phyloP scores from a whole-genome alignment of 495 filamentous ascomycete species.

The Lasiosphaeriaceae sp. region DNA sequence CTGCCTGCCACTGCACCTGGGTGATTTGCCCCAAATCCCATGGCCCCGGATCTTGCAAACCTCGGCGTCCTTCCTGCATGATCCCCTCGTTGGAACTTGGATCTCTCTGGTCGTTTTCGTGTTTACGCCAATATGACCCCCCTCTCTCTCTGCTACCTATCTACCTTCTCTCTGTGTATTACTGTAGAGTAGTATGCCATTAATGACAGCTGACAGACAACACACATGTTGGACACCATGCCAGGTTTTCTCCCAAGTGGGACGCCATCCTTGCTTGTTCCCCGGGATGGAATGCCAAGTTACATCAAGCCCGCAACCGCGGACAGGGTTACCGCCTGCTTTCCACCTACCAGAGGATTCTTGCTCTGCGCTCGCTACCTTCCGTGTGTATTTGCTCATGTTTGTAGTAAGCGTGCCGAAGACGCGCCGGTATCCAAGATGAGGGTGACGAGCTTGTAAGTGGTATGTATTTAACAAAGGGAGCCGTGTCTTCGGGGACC shows the following conservation, averaged over 20 bases:
- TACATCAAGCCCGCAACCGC: conserved; percentile 24
- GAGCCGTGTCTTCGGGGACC: not conserved
- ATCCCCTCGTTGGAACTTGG: no score
- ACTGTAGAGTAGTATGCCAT: no score
- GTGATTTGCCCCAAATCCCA: no score
- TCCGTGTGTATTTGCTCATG: not conserved
- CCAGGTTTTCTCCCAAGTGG: conserved; percentile 3
- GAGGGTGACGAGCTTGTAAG: not conserved
- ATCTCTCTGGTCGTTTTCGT: no score
- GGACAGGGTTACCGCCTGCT: conserved; percentile 23
- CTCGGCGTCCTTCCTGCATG: not conserved
- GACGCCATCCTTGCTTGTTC: conserved; percentile 10
- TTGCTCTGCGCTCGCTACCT: not conserved
- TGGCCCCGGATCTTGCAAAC: no score
- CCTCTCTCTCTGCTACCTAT: no score
- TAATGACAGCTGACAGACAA: no score
- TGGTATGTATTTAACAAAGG: conserved; percentile 8
- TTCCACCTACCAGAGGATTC: conserved; percentile 21
- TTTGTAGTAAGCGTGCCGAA: not conserved
- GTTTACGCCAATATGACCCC: no score
- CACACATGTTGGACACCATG: no score
- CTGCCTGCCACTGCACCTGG: no score
- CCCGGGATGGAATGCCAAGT: conserved; percentile 18
- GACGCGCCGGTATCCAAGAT: not conserved
- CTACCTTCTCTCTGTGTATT: no score